Evolutionary conservation across 2,329 filamentous ascomycete species (phyloP), one percentile per base, ranked within the genome.

Genomic region (Ramichloridium luteum): DNA sequence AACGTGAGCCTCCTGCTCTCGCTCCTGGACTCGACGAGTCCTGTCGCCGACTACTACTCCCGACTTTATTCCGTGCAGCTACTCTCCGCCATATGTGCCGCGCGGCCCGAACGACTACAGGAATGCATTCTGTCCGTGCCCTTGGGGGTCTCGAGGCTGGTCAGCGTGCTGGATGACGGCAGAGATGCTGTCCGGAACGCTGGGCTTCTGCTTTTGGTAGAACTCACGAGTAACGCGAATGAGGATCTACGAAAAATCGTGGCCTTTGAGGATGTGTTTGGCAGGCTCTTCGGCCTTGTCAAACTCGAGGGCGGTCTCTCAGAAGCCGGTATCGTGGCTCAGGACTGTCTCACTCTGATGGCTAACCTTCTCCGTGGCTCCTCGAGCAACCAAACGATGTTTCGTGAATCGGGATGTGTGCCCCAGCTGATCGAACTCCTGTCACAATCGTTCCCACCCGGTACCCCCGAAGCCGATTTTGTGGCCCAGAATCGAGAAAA

Each of bases 241-340:
- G 63, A 77, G 25, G 86, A 96, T 48, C 72, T 98, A 31, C 86
- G 96, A 53, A 96, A 96, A 56, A 69, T 96, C 2, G 86, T 96
- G 14, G 90, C 85, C 0, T 96, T 94, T 45, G 85, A 94, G 49
- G 88, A 84, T 64, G 83, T 86, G 0, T 96, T 94, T 48, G 84
- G 90, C 39, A 76, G 79, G 26, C 64, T 92, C 15, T 94, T 96
- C 53, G 67, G 67, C 27, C 77, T 96, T 32, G 81, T 98, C 32
- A 71, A 78, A 43, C 64, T 68, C 1, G 90, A 98, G 48, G 90
- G 90, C 0, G 80, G 78, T 2, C 62, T 98, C 27, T 69, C 68
- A 4, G 77, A 92, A 46, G 90, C 90, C 11, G 84, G 82, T 25
- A 79, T 88, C 39, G 72, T 82, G 9, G 81, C 94, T 3, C 88